Conservation (phyloP, 345 rosid species). For the Salix viminalis region DNA sequence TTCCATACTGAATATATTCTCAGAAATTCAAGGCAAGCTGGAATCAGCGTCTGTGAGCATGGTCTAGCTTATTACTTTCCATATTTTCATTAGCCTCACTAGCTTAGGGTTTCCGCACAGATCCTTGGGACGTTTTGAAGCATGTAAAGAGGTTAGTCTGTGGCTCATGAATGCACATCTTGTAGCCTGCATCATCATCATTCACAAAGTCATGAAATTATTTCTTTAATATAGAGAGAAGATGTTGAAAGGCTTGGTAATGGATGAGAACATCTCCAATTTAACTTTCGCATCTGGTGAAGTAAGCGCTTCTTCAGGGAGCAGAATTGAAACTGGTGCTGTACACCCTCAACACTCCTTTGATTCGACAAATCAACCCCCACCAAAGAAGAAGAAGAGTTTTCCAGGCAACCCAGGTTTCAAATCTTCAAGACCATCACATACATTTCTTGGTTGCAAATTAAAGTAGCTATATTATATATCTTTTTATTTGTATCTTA, state of each 20-base stretch:
- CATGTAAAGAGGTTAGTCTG: slow-evolving; percentile 9
- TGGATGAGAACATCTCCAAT: slow-evolving; percentile 62
- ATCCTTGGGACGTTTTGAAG: slow-evolving; percentile 22
- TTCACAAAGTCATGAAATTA: not conserved
- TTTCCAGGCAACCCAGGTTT: slow-evolving; percentile 62
- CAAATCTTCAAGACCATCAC: not conserved
- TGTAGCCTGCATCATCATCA: slow-evolving; percentile 24
- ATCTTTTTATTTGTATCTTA: not conserved
- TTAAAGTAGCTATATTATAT: not conserved
- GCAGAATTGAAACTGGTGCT: slow-evolving; percentile 37
- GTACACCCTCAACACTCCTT: slow-evolving; percentile 32
- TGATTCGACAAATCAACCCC: slow-evolving; percentile 36
- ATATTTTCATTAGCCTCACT: slow-evolving; percentile 29
- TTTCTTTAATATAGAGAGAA: not conserved
- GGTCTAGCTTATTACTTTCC: slow-evolving; percentile 16
- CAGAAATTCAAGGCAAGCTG: not conserved
- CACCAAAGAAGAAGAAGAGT: slow-evolving; percentile 45
- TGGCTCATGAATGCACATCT: slow-evolving; percentile 17
- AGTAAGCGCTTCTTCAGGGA: slow-evolving; percentile 54
- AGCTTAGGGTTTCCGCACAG: slow-evolving; percentile 41
- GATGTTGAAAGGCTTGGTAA: slow-evolving; percentile 32
- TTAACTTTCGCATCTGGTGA: slow-evolving; percentile 70
- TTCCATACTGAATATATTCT: not conserved
- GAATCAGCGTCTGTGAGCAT: not conserved
- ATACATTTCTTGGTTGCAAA: not conserved